These are phyloP conservation scores for Hortaea werneckii DNA, from an alignment of 2,329 filamentous ascomycete species.

Conservation along the genomic window DNA sequence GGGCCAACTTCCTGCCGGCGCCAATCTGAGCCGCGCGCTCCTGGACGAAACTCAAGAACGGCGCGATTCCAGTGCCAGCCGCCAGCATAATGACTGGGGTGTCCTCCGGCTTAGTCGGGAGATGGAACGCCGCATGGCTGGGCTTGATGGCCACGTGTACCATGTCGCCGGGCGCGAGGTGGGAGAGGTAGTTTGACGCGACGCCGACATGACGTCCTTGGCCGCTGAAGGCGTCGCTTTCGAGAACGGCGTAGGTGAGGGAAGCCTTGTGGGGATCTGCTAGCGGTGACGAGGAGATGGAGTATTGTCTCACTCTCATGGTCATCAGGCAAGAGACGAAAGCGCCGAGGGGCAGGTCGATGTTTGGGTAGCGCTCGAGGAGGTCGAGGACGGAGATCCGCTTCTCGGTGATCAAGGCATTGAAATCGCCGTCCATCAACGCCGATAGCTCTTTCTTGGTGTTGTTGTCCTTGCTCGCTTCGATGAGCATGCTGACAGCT, in stretches of 20 bases:
- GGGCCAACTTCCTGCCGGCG: conserved; percentile 45
- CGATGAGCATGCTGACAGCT: conserved; percentile 41
- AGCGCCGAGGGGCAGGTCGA: conserved; percentile 52
- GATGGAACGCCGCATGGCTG: conserved; percentile 33
- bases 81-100: conserved; percentile 31
- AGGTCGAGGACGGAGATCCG: conserved; percentile 55
- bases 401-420: conserved; percentile 28
- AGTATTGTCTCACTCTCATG: conserved; percentile 46
- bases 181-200: conserved; percentile 33
- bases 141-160: conserved; percentile 34
- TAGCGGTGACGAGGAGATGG: conserved; percentile 25
- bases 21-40: conserved; percentile 53
- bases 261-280: conserved; percentile 16
- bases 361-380: conserved; percentile 51
- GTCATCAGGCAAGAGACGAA: conserved; percentile 66
- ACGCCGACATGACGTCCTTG: conserved; percentile 32
- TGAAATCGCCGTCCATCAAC: conserved; percentile 31
- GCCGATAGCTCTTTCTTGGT: conserved; percentile 40
- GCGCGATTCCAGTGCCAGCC: conserved; percentile 78
- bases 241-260: conserved; percentile 56
- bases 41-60: conserved; percentile 94
- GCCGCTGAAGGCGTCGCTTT: conserved; percentile 15
- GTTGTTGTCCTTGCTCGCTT: conserved; percentile 39
- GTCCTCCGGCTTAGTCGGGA: conserved; percentile 32
- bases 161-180: conserved; percentile 30